Conservation (phyloP, 108 stramenopile species). For the Seminavis robusta region DNA sequence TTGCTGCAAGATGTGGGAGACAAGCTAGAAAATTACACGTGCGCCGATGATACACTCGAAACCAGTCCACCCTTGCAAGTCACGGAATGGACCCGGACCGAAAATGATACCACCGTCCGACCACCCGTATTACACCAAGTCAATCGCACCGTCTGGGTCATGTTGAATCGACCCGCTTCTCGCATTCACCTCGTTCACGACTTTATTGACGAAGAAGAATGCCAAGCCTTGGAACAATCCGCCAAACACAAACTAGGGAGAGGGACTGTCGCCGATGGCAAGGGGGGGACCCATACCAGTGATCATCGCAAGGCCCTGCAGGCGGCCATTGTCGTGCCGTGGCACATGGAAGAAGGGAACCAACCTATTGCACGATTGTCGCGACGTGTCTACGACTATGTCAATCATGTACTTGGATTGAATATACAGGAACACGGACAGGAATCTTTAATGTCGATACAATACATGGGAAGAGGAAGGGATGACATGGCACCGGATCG, state of each 20-base stretch:
- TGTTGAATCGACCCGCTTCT: constrained; percentile 62
- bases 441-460: constrained; percentile 83
- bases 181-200: constrained; percentile 72
- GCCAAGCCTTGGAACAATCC: constrained; percentile 64
- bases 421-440: constrained; percentile 72
- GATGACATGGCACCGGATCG: constrained; percentile 78
- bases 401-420: constrained; percentile 72
- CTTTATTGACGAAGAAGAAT: constrained; percentile 82
- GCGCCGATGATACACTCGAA: constrained; percentile 54
- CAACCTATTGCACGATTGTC: constrained; percentile 60
- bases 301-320: constrained; percentile 76
- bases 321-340: constrained; percentile 68
- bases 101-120: no score
- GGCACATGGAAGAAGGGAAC: constrained; percentile 53
- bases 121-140: no score
- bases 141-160: no score
- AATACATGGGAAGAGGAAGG: constrained; percentile 78
- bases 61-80: constrained; percentile 28
- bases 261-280: constrained; percentile 83
- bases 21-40: constrained; percentile 81
- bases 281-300: constrained; percentile 62
- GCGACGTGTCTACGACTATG: constrained; percentile 74
- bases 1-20: no score
- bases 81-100: constrained; percentile 2
- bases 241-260: constrained; percentile 52